These are phyloP conservation scores for Trichoderma atrobrunneum DNA, from an alignment of 2,329 filamentous ascomycete species.

Conservation along the genomic window DNA sequence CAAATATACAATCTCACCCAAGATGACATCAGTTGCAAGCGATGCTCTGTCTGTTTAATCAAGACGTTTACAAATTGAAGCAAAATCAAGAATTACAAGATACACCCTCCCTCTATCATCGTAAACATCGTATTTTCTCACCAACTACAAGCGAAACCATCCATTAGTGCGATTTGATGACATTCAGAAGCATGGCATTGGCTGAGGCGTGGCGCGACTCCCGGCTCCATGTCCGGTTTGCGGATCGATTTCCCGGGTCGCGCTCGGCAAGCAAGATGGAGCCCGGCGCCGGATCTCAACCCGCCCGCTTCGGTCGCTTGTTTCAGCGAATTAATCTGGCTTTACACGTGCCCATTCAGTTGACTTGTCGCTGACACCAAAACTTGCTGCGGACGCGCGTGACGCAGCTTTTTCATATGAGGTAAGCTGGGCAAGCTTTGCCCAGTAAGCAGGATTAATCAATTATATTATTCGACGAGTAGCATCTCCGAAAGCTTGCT, in stretches of 20 bases:
- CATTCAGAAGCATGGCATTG: neutral
- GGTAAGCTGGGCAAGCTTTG: neutral
- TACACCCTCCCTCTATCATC: neutral
- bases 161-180: neutral
- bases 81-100: neutral
- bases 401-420: neutral
- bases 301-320: neutral
- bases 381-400: neutral
- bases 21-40: neutral
- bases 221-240: neutral
- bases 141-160: too few species aligned
- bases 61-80: neutral
- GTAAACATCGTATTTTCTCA: neutral
- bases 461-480: neutral
- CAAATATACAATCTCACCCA: neutral
- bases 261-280: neutral
- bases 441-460: neutral
- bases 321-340: neutral
- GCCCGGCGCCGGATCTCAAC: neutral
- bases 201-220: neutral
- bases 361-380: neutral
- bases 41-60: neutral
- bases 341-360: neutral
- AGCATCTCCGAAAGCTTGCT: neutral
- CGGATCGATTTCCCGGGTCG: neutral